Conservation (phyloP, 495 filamentous ascomycete genomes). For the Evernia prunastri region DNA sequence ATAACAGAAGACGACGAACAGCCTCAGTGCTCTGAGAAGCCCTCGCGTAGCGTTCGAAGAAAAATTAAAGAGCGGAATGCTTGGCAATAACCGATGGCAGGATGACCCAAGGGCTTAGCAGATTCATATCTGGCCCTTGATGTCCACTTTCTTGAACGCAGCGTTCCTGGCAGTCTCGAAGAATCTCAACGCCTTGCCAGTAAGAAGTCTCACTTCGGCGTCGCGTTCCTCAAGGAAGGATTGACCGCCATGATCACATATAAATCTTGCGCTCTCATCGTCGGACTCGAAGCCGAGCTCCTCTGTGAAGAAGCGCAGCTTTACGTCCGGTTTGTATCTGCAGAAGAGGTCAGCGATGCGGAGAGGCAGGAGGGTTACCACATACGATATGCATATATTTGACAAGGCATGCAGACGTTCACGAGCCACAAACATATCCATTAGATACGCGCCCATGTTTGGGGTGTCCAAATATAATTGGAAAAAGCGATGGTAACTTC, state of each 20-base stretch:
- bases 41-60: constrained; percentile 8
- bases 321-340: constrained; percentile 87
- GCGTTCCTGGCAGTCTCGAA: constrained; percentile 67
- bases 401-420: constrained; percentile 87
- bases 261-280: constrained; percentile 80
- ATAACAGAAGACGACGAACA: constrained; percentile 11
- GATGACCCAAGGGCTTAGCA: background rate
- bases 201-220: constrained; percentile 65
- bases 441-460: constrained; percentile 95
- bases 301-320: constrained; percentile 85
- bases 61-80: background rate
- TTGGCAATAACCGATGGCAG: constrained; percentile 3
- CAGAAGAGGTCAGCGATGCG: constrained; percentile 33
- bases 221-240: constrained; percentile 72
- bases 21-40: constrained; percentile 10
- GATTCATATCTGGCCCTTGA: constrained; percentile 89
- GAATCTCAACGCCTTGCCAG: constrained; percentile 60
- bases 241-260: constrained; percentile 68
- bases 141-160: constrained; percentile 83
- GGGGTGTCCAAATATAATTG: constrained; percentile 87
- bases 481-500: constrained; percentile 97
- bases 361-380: constrained; percentile 27
- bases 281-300: constrained; percentile 94
- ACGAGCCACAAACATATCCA: constrained; percentile 96
- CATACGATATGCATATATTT: constrained; percentile 91